phyloP scores from a whole-genome alignment of 2,329 filamentous ascomycete species.

The Plectosphaerella cucumerina region DNA sequence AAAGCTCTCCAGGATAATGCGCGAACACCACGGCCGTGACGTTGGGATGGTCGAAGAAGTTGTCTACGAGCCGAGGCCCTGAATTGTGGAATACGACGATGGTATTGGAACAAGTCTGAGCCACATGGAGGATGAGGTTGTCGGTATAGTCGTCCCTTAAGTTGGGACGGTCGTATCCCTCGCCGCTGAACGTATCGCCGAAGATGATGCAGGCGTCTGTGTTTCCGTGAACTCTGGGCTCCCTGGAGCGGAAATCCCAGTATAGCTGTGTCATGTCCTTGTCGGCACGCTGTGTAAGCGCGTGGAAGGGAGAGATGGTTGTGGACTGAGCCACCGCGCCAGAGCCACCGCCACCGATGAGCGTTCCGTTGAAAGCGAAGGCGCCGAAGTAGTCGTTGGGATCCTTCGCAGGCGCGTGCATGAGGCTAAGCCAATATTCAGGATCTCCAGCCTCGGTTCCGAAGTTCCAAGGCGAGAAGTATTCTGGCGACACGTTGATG shows the following conservation, averaged over 20 bases:
- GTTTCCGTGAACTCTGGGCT: slow-evolving; percentile 42
- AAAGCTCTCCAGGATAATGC: slow-evolving; percentile 62
- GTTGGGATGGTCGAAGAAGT: slow-evolving; percentile 59
- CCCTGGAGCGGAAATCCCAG: slow-evolving; percentile 50
- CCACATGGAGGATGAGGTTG: slow-evolving; percentile 51
- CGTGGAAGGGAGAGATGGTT: slow-evolving; percentile 41
- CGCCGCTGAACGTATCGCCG: slow-evolving; percentile 65
- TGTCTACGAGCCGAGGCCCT: slow-evolving; percentile 52
- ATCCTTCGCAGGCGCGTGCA: slow-evolving; percentile 28
- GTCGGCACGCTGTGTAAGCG: slow-evolving; percentile 45
- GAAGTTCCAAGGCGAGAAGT: background rate
- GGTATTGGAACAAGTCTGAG: slow-evolving; percentile 55
- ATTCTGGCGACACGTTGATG: slow-evolving; percentile 24
- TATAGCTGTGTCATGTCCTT: slow-evolving; percentile 53
- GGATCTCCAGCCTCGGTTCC: background rate
- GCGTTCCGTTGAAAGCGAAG: slow-evolving; percentile 43
- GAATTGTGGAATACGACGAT: slow-evolving; percentile 64
- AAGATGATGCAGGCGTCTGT: slow-evolving; percentile 66
- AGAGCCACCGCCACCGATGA: slow-evolving; percentile 26
- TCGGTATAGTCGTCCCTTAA: slow-evolving; percentile 65
- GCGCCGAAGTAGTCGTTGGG: slow-evolving; percentile 13
- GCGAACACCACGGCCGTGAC: slow-evolving; percentile 61
- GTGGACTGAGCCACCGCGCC: slow-evolving; percentile 36
- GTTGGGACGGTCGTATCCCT: slow-evolving; percentile 61
- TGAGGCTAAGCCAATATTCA: slow-evolving; percentile 21